Evolutionary conservation across 2,329 filamentous ascomycete species (phyloP), one percentile per base, ranked within the genome.

Genomic region (Cordyceps cicadae): DNA sequence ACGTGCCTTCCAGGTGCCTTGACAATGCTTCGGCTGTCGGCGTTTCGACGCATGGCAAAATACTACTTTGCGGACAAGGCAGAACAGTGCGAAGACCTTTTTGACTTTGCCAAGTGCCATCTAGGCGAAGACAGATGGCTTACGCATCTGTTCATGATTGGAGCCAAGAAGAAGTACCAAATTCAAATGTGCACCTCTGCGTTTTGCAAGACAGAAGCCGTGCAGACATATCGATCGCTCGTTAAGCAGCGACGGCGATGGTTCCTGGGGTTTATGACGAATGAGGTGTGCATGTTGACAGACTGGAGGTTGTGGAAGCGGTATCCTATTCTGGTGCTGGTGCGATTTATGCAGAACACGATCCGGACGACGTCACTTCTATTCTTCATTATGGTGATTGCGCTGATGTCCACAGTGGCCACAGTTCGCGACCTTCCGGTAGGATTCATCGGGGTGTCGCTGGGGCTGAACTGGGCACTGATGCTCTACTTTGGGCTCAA

Each of bases 31-130:
- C 90, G 94, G 58, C 96, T 97, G 75, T 97, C 93, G 2, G 94
- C 94, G 5, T 97, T 99, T 75, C 84, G 92, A 62, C 88, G 89
- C 69, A 97, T 99, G 92, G 91, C 93, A 69, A 96, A 95, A 71
- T 96, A 96, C 76, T 97, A 99, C 76, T 99, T 99, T 73, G 92
- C 92, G 45, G 93, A 97, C 75, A 96, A 96, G 73, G 91, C 92
- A 5, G 93, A 96, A 73, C 89, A 96, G 70, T 96, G 92, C 69
- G 90, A 96, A 63, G 93, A 97, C 72, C 80, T 97, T 14, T 99
- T 99, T 70, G 93, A 99, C 71, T 97, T 93, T 70, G 92, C 90
- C 61, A 97, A 97, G 76, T 92, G 90, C 68, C 92, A 97, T 75
- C 76, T 97, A 49, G 94, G 94, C 45, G 94, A 97, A 74, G 94